Base-by-base conservation (phyloP, 371 early-diverging fungal genomes). In the Dichotomocladium elegans region DNA sequence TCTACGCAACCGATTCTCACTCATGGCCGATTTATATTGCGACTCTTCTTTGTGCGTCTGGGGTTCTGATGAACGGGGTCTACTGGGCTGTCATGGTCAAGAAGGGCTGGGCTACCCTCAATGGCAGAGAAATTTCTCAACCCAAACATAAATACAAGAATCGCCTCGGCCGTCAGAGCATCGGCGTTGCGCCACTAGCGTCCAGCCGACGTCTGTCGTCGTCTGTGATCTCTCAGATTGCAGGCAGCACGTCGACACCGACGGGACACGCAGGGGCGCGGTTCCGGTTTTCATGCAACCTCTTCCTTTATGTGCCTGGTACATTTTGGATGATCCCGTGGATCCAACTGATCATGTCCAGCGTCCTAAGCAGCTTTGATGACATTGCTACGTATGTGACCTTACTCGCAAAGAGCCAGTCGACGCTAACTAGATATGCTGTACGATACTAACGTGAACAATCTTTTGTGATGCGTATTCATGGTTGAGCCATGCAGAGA, bases 321-420 rank as follows among this genome's bases (percentile, higher is more conserved):
- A 67, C 63, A 2, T 75, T 69, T 47, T 75, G 75, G 75, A 69
- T 75, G 70, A 50, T 67, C 2, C 72, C 75, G 4, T 67, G 65
- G 63, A 58, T 70, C 42, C 72, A 75, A 35, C 29, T 75, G 9
- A 56, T 64, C 50, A 69, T 75, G 67, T 75, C 75, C 1, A 72
- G 72, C 58, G 72, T 75, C 1, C 44, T 72, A 34, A 72, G 72
- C 45, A 74, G 72, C 33, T 75, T 75, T 65, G 75, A 75, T 24
- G 70, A 68, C 52, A 63, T 72, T 11, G 70, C 75, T 37, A 75
- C 75, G 75, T 69, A 65, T 52, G 60, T 47, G 43, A 25, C 9
- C 22, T 19, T 15, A 11, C 28, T n/a, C 24, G 31, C n/a, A 14
- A 14, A 33, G 19, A 33, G 21, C 5, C 4, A 22, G 26, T 7